Evolutionary conservation across 2,329 filamentous ascomycete genomes (phyloP).

Genomic region (Graphilbum fragrans): DNA sequence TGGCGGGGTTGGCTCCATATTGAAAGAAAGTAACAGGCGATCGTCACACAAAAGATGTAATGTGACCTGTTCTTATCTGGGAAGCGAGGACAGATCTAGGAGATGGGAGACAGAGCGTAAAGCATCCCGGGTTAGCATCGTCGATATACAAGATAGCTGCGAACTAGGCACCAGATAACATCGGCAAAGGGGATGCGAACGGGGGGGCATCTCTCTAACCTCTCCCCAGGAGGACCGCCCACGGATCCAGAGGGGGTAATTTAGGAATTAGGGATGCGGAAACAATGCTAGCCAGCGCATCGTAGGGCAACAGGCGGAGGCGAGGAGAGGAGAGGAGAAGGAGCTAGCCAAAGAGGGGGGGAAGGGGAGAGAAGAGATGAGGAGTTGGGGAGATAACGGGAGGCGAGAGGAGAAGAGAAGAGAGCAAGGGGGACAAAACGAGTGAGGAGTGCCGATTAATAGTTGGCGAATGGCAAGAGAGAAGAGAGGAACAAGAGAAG

Average conservation of each 20-base stretch:
- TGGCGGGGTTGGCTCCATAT: slow-evolving; percentile 10
- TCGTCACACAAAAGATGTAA: slow-evolving; percentile 1
- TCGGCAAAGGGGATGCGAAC: neutral
- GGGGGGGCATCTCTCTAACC: neutral
- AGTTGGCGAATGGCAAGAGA: neutral
- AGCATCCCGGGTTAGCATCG: neutral
- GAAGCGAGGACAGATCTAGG: neutral
- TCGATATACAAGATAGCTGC: neutral
- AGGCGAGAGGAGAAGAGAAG: neutral
- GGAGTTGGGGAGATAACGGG: neutral
- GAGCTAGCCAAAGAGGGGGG: neutral
- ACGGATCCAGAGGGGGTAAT: too few relatives aligned
- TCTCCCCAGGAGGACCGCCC: too few relatives aligned
- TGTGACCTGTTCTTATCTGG: slow-evolving; percentile 1
- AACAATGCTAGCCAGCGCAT: neutral
- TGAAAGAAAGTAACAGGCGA: too few relatives aligned
- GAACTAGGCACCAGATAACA: neutral
- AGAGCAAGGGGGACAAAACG: neutral
- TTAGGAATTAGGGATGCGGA: too few relatives aligned
- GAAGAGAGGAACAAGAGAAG: neutral
- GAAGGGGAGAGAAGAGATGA: neutral
- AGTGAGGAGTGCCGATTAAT: neutral
- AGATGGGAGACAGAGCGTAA: neutral
- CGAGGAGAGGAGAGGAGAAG: neutral
- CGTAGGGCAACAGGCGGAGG: neutral